phyloP scores from a whole-genome alignment of 139 green algal genomes.

The Edaphochlamys debaryana region DNA sequence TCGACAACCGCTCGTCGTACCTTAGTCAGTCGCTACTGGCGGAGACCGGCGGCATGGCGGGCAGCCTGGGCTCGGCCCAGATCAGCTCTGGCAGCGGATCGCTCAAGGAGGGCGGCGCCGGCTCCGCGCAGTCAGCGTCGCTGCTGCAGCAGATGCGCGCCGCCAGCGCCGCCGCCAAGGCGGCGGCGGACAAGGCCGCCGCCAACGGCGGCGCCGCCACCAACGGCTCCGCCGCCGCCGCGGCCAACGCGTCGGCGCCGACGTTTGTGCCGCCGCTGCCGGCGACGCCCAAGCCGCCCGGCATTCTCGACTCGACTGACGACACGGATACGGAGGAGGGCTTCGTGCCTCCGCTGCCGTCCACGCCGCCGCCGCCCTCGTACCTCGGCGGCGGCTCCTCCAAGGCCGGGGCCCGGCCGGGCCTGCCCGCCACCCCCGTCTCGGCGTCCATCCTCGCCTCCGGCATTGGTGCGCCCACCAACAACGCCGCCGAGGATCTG shows the following conservation, averaged over 20 bases:
- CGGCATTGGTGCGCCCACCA: neutral
- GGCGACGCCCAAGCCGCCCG: constrained; percentile 7
- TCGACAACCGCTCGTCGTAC: constrained; percentile 31
- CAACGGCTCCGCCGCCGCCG: no score
- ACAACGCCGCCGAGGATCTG: constrained; percentile 12
- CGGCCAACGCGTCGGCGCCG: neutral
- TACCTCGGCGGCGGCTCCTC: neutral
- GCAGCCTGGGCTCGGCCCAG: neutral
- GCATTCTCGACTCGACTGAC: constrained; percentile 4
- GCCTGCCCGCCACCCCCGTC: constrained; percentile 25
- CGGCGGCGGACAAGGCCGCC: neutral
- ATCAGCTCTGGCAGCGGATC: no score
- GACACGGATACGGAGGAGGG: neutral
- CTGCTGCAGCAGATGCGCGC: constrained; percentile 31
- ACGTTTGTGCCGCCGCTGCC: constrained; percentile 9
- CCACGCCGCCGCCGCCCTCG: constrained; percentile 35
- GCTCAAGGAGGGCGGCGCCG: no score
- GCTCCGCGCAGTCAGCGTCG: neutral
- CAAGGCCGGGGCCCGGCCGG: neutral
- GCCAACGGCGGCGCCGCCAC: neutral
- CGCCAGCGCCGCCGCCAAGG: neutral
- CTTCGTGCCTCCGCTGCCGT: constrained; percentile 17
- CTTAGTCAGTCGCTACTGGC: constrained; percentile 14
- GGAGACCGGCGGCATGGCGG: neutral
- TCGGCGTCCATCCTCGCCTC: neutral